Conservation (phyloP, 176 grass and related monocot genomes). For the Aegilops speltoides region DNA sequence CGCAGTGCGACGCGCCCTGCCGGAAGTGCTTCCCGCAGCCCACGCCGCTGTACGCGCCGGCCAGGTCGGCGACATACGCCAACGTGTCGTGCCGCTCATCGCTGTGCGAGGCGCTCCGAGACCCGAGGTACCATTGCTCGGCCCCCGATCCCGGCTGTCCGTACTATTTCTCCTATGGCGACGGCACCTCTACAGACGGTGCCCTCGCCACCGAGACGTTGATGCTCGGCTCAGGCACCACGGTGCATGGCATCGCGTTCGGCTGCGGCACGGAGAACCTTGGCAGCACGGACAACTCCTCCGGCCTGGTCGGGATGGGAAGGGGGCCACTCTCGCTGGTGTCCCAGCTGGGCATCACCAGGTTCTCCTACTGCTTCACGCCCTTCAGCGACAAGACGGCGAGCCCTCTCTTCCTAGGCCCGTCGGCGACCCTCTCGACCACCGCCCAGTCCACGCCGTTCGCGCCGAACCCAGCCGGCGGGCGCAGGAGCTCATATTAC, state of each 20-base stretch:
- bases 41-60: constrained; percentile 40
- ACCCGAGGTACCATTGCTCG: constrained; percentile 1
- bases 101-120: constrained; percentile 35
- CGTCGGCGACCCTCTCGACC: constrained; percentile 4
- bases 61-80: constrained; percentile 48
- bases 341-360: constrained; percentile 33
- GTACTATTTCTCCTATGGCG: constrained; percentile 39
- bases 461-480: background rate
- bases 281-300: constrained; percentile 37
- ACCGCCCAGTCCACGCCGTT: constrained; percentile 25
- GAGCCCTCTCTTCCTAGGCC: constrained; percentile 32
- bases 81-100: constrained; percentile 34
- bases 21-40: constrained; percentile 52
- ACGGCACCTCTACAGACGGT: constrained; percentile 38
- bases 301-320: constrained; percentile 41
- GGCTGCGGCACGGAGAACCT: constrained; percentile 46
- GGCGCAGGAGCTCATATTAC: constrained; percentile 34
- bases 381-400: constrained; percentile 21
- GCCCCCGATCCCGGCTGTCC: background rate
- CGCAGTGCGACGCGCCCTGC: constrained; percentile 67
- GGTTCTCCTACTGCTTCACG: constrained; percentile 53
- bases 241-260: constrained; percentile 25
- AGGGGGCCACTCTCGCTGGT: constrained; percentile 34
- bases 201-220: constrained; percentile 30
- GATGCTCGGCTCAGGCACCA: background rate